A percentile compares a stretch with the other conserved stretches of the same genome.
Conservation (phyloP, 2,329 filamentous ascomycete genomes). For the Aspergillus piperis region DNA sequence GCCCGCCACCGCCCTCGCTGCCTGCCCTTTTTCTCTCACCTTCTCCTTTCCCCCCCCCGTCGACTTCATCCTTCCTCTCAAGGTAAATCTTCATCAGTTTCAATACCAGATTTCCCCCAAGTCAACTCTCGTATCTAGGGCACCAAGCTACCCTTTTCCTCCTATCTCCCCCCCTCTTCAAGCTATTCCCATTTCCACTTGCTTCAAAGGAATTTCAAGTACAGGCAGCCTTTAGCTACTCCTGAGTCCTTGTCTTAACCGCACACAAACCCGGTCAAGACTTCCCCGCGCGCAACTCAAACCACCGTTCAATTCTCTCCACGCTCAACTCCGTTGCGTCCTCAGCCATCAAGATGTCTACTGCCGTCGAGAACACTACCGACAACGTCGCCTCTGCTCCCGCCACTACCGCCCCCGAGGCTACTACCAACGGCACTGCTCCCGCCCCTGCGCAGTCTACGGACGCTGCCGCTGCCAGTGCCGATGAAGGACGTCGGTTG, state of each 20-base stretch:
- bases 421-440: conserved; percentile 57
- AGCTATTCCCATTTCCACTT: conserved; percentile 36
- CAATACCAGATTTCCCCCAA: conserved; percentile 23
- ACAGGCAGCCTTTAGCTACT: conserved; percentile 52
- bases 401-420: conserved; percentile 64
- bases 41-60: conserved; percentile 22
- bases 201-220: conserved; percentile 16
- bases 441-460: conserved; percentile 70
- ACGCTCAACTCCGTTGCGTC: conserved; percentile 39
- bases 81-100: conserved; percentile 26
- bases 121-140: conserved; percentile 65
- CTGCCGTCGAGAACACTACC: conserved; percentile 69
- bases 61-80: conserved; percentile 27
- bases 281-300: conserved; percentile 29
- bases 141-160: conserved; percentile 79
- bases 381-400: conserved; percentile 65
- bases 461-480: conserved; percentile 93
- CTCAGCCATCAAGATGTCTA: conserved; percentile 73
- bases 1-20: conserved; percentile 15
- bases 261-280: conserved; percentile 27
- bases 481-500: conserved; percentile 96
- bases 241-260: conserved; percentile 64
- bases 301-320: conserved; percentile 36
- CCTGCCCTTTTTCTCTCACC: conserved; percentile 27
- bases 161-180: conserved; percentile 63